Conservation (phyloP, 306 rosid genomes). For the Dalbergia oliveri region DNA sequence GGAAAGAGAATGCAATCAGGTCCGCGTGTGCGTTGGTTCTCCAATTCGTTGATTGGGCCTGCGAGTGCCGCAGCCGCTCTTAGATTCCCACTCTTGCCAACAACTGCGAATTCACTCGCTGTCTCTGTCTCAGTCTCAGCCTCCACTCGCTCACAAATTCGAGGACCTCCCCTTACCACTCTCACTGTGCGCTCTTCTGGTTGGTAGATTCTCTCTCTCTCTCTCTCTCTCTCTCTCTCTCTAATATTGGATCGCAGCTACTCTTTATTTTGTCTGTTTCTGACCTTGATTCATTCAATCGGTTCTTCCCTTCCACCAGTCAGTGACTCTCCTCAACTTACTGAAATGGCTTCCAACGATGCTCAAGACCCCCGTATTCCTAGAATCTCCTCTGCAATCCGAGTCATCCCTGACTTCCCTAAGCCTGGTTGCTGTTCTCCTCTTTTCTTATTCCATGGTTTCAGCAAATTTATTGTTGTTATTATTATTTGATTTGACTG, state of each 20-base stretch:
- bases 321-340: conserved; percentile 43
- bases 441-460: conserved; percentile 5
- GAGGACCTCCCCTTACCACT: conserved; percentile 32
- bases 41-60: conserved; percentile 49
- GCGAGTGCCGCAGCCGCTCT: conserved; percentile 25
- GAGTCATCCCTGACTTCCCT: conserved; percentile 93
- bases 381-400: conserved; percentile 75
- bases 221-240: not conserved
- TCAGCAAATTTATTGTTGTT: not conserved
- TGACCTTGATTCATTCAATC: conserved; percentile 10
- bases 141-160: conserved; percentile 25
- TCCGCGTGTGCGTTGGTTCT: conserved; percentile 16
- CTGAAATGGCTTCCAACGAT: conserved; percentile 71
- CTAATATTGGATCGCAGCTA: not conserved
- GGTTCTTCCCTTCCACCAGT: conserved; percentile 45
- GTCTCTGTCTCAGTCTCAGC: not conserved
- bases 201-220: not conserved
- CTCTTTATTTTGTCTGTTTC: not conserved
- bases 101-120: not conserved
- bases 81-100: conserved; percentile 32
- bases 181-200: conserved; percentile 47
- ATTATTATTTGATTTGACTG: not conserved
- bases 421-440: conserved; percentile 71
- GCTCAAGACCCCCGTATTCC: conserved; percentile 71
- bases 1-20: conserved; percentile 48